Evolutionary conservation across 2,329 filamentous ascomycete genomes (phyloP), one percentile per base, ranked within the genome.

Genomic region (Cryphonectria carpinicola): DNA sequence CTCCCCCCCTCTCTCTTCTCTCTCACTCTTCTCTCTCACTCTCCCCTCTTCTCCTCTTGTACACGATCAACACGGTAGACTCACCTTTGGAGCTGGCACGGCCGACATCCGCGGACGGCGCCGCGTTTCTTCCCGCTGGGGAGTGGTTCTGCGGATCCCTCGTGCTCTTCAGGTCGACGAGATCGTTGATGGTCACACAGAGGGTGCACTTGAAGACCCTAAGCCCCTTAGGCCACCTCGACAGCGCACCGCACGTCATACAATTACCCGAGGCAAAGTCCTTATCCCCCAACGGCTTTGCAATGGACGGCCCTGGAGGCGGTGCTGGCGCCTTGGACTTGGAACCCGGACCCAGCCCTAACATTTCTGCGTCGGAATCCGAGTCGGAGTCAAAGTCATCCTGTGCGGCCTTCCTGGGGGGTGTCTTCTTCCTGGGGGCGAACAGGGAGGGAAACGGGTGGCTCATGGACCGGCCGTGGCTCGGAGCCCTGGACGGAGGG

Each of bases 181-280:
- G 80, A 78, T 97, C 94, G 78, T 97, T 97, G 78, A 97, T 90
- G 25, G 92, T 96, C 76, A 93, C 83, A 79, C 94, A 97, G 68
- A 93, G 91, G 58, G 92, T 92, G 80, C 94, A 97, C 75, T 93
- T 88, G 80, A 96, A 97, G 52, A 91, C 88, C 49, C 87, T 87
- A 72, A 94, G 81, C 67, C 91, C 88, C 73, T 86, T 88, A 1
- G 93, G 93, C 91, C 94, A 97, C 70, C 92, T 87, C 74, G 97
- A 91, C 69, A 90, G 88, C 68, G 92, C 92, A 76, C 91, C 92
- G 80, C 94, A 97, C 46, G 94, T 95, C 88, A 95, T 94, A 79
- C 94, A 97, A 75, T 89, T 90, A 32, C 93, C 92, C 43, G 89
- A 90, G 39, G 85, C 84, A 76, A 91, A 88, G 74, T 93, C 89